Percentiles rank a stretch among this genome's conserved stretches.
Evolutionary conservation across 495 filamentous ascomycete genomes (phyloP).

Genomic region (Hyaloscypha variabilis): DNA sequence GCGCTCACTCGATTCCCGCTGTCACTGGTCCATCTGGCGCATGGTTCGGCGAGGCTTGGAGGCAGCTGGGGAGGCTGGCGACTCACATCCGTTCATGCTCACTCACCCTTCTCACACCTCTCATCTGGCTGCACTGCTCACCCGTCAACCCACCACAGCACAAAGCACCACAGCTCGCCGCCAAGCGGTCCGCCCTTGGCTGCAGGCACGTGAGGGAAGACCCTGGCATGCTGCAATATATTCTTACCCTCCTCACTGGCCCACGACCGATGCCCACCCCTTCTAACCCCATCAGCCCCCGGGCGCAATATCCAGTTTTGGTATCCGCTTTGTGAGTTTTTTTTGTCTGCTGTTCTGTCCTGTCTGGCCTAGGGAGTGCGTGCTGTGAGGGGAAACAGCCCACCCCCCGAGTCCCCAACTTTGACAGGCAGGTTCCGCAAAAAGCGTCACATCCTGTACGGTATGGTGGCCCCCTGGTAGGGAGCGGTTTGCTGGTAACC

Average conservation of each 20-base stretch:
- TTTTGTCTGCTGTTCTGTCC: too few relatives aligned
- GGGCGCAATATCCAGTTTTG: neutral
- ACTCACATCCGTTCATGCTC: neutral
- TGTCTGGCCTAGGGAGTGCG: neutral
- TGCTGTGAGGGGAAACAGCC: neutral
- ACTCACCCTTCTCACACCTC: neutral
- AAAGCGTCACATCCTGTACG: neutral
- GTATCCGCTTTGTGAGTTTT: too few relatives aligned
- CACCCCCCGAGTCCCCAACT: neutral
- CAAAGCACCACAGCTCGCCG: neutral
- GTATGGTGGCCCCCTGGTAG: neutral
- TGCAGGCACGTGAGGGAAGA: neutral
- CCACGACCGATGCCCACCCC: neutral
- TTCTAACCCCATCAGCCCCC: too few relatives aligned
- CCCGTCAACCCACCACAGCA: neutral
- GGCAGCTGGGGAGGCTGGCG: neutral
- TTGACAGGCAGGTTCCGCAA: neutral
- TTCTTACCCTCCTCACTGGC: neutral
- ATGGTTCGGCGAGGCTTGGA: neutral
- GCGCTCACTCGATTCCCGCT: neutral
- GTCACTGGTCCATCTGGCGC: conserved; percentile 4
- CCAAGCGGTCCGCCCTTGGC: neutral
- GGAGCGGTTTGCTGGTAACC: neutral
- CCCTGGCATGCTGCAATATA: neutral
- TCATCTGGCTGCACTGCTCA: neutral